A percentile compares a stretch with the other conserved stretches of the same genome.
phyloP scores from a whole-genome alignment of 2,329 filamentous ascomycete genomes.

The Mollisia scopiformis region DNA sequence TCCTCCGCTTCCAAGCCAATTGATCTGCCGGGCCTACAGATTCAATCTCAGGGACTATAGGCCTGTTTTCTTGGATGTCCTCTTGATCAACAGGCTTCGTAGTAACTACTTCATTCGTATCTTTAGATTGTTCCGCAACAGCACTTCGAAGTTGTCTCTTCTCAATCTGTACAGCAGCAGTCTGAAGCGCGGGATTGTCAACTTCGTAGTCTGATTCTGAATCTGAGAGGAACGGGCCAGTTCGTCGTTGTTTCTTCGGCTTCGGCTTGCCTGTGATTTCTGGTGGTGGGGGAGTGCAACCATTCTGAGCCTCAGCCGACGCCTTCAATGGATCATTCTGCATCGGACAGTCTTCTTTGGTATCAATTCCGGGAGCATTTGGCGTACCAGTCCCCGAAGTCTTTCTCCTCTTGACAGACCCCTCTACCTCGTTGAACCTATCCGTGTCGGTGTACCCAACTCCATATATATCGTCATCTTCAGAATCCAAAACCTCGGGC shows the following conservation, averaged over 20 bases:
- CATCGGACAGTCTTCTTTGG: constrained; percentile 5
- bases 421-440: constrained; percentile 44
- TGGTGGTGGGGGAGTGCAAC: constrained; percentile 26
- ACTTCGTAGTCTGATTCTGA: constrained; percentile 59
- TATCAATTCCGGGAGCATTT: constrained; percentile 7
- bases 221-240: constrained; percentile 71
- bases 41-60: constrained; percentile 17
- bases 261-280: constrained; percentile 39
- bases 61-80: constrained; percentile 22
- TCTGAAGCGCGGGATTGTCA: constrained; percentile 18
- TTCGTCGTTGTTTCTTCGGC: constrained; percentile 36
- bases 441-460: constrained; percentile 25
- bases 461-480: constrained; percentile 29
- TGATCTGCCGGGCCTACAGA: constrained; percentile 13
- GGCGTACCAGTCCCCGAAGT: constrained; percentile 27
- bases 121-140: constrained; percentile 15
- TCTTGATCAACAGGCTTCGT: constrained; percentile 19
- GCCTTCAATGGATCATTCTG: neutral
- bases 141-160: constrained; percentile 21
- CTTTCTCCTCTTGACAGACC: constrained; percentile 47
- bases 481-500: constrained; percentile 17
- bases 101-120: constrained; percentile 19
- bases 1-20: constrained; percentile 12
- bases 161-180: constrained; percentile 20
- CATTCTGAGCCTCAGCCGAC: constrained; percentile 1